A percentile compares a stretch with the other conserved stretches of the same genome.
These are phyloP conservation scores for Inga leiocalycina DNA, from an alignment of 306 rosid species.

Conservation along the genomic window DNA sequence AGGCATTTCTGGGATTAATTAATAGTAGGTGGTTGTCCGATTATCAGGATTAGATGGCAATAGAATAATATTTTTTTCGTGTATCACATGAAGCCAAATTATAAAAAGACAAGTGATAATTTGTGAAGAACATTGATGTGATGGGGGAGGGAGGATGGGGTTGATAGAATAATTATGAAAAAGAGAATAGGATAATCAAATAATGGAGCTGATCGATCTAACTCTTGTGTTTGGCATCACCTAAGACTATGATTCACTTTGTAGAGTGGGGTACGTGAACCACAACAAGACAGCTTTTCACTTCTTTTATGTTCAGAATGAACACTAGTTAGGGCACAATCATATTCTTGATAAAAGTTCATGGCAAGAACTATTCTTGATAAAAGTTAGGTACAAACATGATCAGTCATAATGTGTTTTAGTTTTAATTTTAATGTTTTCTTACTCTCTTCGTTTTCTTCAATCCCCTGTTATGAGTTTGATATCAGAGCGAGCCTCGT, in stretches of 20 bases:
- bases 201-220: neutral
- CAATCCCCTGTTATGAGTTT: too few species aligned
- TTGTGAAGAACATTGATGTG: neutral
- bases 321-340: neutral
- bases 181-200: neutral
- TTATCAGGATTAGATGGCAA: neutral
- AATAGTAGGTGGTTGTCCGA: neutral
- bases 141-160: neutral
- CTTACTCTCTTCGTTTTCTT: neutral
- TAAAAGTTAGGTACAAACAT: neutral
- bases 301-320: neutral
- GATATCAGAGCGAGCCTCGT: too few species aligned
- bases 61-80: neutral
- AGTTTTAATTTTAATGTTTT: too few species aligned
- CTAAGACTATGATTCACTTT: neutral
- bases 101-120: neutral
- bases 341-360: neutral
- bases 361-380: too few species aligned
- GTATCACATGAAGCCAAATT: too few species aligned
- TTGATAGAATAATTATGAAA: neutral
- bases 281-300: neutral
- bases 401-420: neutral
- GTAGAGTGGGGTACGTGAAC: conserved; percentile 12
- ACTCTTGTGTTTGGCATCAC: neutral
- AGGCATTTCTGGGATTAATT: neutral